Percentiles rank a stretch among this genome's conserved stretches.
phyloP scores from a whole-genome alignment of 2,329 filamentous ascomycete species.

The Phaeosphaeria sp. region DNA sequence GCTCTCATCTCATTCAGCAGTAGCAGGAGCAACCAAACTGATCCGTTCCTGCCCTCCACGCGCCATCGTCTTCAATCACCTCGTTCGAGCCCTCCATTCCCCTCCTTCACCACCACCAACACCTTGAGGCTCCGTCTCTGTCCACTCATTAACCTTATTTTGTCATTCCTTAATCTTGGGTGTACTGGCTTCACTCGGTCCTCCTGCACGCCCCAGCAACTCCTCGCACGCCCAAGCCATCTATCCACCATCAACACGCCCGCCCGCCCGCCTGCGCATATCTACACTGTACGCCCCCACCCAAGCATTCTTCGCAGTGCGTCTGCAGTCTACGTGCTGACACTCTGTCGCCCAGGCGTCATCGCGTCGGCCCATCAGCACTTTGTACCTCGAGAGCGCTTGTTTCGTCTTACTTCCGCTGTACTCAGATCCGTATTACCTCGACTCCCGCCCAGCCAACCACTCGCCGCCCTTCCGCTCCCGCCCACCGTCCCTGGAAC shows the following conservation, averaged over 20 bases:
- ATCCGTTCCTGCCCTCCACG: slow-evolving; percentile 24
- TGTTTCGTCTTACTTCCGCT: slow-evolving; percentile 48
- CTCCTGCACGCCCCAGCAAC: slow-evolving; percentile 6
- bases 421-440: slow-evolving; percentile 41
- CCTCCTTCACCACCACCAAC: slow-evolving; percentile 38
- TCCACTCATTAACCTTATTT: slow-evolving; percentile 42
- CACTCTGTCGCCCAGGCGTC: slow-evolving; percentile 33
- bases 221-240: not conserved
- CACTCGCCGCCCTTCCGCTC: slow-evolving; percentile 18
- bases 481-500: slow-evolving; percentile 28
- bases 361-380: slow-evolving; percentile 39
- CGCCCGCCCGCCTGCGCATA: slow-evolving; percentile 12
- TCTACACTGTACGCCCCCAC: slow-evolving; percentile 32
- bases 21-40: not conserved
- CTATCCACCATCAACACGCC: slow-evolving; percentile 18
- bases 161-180: slow-evolving; percentile 48
- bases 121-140: slow-evolving; percentile 43
- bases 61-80: slow-evolving; percentile 18
- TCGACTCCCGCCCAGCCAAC: slow-evolving; percentile 29
- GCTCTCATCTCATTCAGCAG: not conserved
- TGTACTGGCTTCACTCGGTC: slow-evolving; percentile 47
- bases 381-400: slow-evolving; percentile 46
- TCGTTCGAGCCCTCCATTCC: slow-evolving; percentile 31
- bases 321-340: slow-evolving; percentile 40
- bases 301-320: not conserved